phyloP scores from a whole-genome alignment of 2,329 filamentous ascomycete genomes.

The Apiospora pterosperma region DNA sequence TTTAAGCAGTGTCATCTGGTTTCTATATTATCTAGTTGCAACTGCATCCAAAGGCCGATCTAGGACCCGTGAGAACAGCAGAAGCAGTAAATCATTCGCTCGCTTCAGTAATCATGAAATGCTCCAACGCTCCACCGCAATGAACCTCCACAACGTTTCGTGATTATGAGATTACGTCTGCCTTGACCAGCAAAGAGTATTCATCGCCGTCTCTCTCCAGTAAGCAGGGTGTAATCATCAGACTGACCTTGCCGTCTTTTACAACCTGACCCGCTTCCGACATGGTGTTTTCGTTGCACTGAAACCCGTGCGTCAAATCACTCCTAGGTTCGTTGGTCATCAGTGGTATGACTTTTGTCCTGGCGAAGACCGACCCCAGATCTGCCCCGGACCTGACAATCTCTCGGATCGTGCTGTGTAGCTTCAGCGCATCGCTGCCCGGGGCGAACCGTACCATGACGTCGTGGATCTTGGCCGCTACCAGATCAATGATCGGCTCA shows the following conservation, averaged over 20 bases:
- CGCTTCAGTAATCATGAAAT: background rate
- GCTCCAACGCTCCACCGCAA: background rate
- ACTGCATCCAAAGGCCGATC: background rate
- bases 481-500: slow-evolving; percentile 11
- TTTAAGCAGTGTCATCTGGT: background rate
- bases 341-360: slow-evolving; percentile 16
- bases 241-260: slow-evolving; percentile 17
- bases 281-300: slow-evolving; percentile 17
- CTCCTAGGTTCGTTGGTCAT: slow-evolving; percentile 24
- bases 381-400: slow-evolving; percentile 19
- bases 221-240: slow-evolving; percentile 26
- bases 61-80: background rate
- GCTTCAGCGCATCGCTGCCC: slow-evolving; percentile 5
- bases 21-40: background rate
- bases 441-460: slow-evolving; percentile 15
- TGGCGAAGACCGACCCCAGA: slow-evolving; percentile 16
- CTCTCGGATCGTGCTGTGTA: slow-evolving; percentile 12
- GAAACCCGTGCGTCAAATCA: slow-evolving; percentile 19
- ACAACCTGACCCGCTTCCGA: slow-evolving; percentile 17
- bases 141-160: background rate
- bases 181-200: slow-evolving; percentile 23
- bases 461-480: slow-evolving; percentile 15
- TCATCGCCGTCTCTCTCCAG: slow-evolving; percentile 19
- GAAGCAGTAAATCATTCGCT: background rate
- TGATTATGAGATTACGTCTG: slow-evolving; percentile 23